phyloP scores from a whole-genome alignment of 1,139 yeast genomes.

The Blastobotrys proliferans region DNA sequence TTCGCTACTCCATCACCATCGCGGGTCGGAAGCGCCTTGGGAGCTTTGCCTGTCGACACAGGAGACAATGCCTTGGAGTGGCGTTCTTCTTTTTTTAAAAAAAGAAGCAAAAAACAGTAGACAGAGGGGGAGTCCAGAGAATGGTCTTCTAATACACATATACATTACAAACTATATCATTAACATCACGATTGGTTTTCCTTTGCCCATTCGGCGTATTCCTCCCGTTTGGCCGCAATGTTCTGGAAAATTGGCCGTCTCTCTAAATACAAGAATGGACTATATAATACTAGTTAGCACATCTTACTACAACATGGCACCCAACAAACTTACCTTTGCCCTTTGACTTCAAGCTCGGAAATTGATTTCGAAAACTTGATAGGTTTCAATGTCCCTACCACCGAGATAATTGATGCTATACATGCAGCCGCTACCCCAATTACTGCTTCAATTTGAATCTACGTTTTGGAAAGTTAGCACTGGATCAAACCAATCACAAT shows the following conservation, averaged over 20 bases:
- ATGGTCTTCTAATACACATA: no score
- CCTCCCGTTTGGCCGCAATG: constrained; percentile 28
- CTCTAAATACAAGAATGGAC: constrained; percentile 31
- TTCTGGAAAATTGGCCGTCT: constrained; percentile 35
- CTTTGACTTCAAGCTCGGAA: constrained; percentile 25
- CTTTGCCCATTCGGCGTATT: constrained; percentile 29
- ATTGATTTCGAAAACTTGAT: constrained; percentile 29
- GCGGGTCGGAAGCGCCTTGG: no score
- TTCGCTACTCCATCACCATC: no score
- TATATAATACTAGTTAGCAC: constrained; percentile 5
- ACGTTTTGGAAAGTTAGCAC: background rate
- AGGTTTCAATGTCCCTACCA: constrained; percentile 28
- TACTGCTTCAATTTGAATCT: constrained; percentile 34
- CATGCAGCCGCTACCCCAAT: constrained; percentile 29
- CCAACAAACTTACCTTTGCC: constrained; percentile 23
- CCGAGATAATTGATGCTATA: constrained; percentile 24
- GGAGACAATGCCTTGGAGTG: no score
- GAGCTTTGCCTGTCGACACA: no score
- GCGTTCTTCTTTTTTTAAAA: no score
- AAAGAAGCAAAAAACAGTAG: no score
- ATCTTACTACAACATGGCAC: background rate
- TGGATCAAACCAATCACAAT: background rate
- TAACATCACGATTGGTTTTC: no score
- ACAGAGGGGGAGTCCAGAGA: no score
- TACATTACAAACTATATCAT: no score